phyloP scores from a whole-genome alignment of 768 basidiomycete species.

The Leucocoprinus birnbaumii region DNA sequence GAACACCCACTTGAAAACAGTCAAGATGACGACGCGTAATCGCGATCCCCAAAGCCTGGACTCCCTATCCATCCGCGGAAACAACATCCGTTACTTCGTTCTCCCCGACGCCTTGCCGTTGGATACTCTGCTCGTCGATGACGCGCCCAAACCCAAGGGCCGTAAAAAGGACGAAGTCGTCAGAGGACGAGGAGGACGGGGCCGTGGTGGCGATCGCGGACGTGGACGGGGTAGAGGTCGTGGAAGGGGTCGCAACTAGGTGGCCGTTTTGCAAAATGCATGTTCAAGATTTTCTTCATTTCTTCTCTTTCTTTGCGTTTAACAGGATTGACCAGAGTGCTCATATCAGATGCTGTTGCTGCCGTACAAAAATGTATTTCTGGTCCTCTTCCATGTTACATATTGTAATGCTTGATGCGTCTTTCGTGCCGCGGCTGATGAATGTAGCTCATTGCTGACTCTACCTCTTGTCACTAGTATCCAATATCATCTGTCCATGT shows the following conservation, averaged over 20 bases:
- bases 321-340: background rate
- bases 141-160: conserved; percentile 93
- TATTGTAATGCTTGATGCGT: conserved; percentile 5
- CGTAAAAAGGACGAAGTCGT: conserved; percentile 82
- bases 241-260: conserved; percentile 24
- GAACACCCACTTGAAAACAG: conserved; percentile 98
- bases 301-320: background rate
- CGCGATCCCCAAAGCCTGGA: conserved; percentile 87
- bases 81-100: conserved; percentile 95
- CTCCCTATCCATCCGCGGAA: conserved; percentile 90
- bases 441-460: background rate
- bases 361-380: conserved; percentile 6
- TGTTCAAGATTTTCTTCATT: background rate
- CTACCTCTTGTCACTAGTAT: background rate
- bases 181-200: conserved; percentile 64
- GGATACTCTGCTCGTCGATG: conserved; percentile 95
- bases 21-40: conserved; percentile 93
- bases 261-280: conserved; percentile 16
- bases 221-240: conserved; percentile 42
- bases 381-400: background rate
- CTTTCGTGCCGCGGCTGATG: background rate
- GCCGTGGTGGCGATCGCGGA: conserved; percentile 49
- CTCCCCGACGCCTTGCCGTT: conserved; percentile 97
- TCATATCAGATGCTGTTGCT: background rate
- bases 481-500: background rate